Conservation (phyloP, 208 protist species). For the Trypanosoma caninum region DNA sequence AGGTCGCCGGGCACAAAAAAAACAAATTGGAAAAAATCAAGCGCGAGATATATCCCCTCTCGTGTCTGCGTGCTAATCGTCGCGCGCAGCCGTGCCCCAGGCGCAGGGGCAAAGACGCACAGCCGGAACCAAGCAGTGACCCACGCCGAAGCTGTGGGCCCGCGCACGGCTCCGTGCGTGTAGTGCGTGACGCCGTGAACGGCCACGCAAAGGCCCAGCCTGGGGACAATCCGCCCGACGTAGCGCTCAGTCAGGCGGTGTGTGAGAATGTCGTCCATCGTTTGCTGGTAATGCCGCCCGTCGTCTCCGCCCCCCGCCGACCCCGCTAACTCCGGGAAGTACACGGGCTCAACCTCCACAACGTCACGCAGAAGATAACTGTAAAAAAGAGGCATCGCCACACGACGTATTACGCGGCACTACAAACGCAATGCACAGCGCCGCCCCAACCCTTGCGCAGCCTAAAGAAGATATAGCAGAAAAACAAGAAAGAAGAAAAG, state of each 20-base stretch:
- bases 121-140: constrained; percentile 59
- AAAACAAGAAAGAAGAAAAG: background rate
- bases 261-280: constrained; percentile 49
- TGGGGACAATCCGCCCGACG: constrained; percentile 65
- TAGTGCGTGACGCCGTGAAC: constrained; percentile 55
- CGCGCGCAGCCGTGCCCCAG: constrained; percentile 52
- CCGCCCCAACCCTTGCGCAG: background rate
- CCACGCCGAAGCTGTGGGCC: constrained; percentile 65
- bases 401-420: background rate
- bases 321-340: constrained; percentile 43
- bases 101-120: constrained; percentile 53
- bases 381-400: constrained; percentile 41
- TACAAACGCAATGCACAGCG: too few species aligned
- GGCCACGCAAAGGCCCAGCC: constrained; percentile 63
- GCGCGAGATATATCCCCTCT: constrained; percentile 42
- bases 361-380: constrained; percentile 67
- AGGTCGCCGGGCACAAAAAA: constrained; percentile 51
- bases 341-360: constrained; percentile 80
- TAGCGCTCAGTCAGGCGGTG: constrained; percentile 83
- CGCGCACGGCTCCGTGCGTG: constrained; percentile 45
- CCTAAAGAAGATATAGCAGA: background rate
- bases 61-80: constrained; percentile 43
- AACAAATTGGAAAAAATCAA: constrained; percentile 66
- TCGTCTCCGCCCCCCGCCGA: too few species aligned
- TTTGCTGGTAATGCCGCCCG: constrained; percentile 25